These are phyloP conservation scores for Candida insectalens DNA, from an alignment of 805 yeast species.

Conservation along the genomic window DNA sequence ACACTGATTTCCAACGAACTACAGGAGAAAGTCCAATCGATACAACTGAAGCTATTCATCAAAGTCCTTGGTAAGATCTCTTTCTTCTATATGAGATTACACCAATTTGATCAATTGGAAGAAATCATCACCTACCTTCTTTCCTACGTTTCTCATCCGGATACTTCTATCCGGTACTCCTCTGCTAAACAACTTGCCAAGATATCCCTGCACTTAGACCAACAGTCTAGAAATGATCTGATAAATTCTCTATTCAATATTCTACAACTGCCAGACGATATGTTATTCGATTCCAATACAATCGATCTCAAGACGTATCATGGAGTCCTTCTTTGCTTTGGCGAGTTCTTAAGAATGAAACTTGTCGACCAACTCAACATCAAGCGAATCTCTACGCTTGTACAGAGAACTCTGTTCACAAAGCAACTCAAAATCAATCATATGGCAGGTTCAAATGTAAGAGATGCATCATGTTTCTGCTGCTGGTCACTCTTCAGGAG, in stretches of 20 bases:
- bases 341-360: constrained; percentile 29
- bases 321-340: constrained; percentile 48
- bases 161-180: constrained; percentile 50
- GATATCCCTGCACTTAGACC: constrained; percentile 24
- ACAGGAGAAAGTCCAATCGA: constrained; percentile 1
- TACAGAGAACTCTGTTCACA: constrained; percentile 40
- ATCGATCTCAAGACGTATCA: constrained; percentile 40
- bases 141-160: constrained; percentile 33
- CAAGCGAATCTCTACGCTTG: constrained; percentile 25
- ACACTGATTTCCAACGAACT: constrained; percentile 12
- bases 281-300: constrained; percentile 19
- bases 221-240: not conserved
- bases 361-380: constrained; percentile 13
- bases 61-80: constrained; percentile 34
- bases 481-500: constrained; percentile 66
- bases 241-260: not conserved
- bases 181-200: constrained; percentile 59
- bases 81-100: constrained; percentile 11
- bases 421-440: constrained; percentile 45
- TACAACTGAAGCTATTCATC: constrained; percentile 14
- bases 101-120: constrained; percentile 32
- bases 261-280: not conserved
- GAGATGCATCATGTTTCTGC: constrained; percentile 80
- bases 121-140: constrained; percentile 39
- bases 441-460: constrained; percentile 54